Conservation (phyloP, 495 filamentous ascomycete genomes). For the Tuber indicum region DNA sequence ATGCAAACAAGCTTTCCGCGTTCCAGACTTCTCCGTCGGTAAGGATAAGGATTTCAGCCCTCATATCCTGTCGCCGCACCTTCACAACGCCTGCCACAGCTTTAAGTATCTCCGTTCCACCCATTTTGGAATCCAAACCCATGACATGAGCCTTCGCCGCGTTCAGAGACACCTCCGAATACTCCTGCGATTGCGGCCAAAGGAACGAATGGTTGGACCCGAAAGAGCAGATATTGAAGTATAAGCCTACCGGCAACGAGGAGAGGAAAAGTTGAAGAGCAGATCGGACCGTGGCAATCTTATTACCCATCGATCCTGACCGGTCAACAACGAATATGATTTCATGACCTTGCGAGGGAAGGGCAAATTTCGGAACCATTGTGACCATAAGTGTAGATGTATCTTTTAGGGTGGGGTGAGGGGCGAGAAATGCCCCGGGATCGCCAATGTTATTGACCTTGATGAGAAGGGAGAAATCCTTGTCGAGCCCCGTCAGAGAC, state of each 20-base stretch:
- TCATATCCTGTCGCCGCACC: slow-evolving; percentile 38
- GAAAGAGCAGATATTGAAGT: slow-evolving; percentile 73
- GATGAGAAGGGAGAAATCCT: slow-evolving; percentile 53
- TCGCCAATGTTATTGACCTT: slow-evolving; percentile 18
- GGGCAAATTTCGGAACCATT: slow-evolving; percentile 58
- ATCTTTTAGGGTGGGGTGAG: slow-evolving; percentile 14
- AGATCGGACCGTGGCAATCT: slow-evolving; percentile 51
- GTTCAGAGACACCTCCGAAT: slow-evolving; percentile 50
- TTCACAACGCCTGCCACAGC: slow-evolving; percentile 49
- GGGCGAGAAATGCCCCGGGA: slow-evolving; percentile 28
- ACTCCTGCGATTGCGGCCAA: slow-evolving; percentile 54
- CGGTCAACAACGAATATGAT: slow-evolving; percentile 66
- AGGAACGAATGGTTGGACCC: slow-evolving; percentile 52
- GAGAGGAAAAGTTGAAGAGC: slow-evolving; percentile 65
- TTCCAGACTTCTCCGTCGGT: slow-evolving; percentile 68
- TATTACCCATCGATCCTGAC: slow-evolving; percentile 58
- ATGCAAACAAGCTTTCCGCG: slow-evolving; percentile 51
- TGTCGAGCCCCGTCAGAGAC: slow-evolving; percentile 45
- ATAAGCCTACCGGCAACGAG: slow-evolving; percentile 58
- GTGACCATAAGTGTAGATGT: slow-evolving; percentile 49
- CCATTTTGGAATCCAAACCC: slow-evolving; percentile 50
- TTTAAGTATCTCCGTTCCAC: slow-evolving; percentile 61
- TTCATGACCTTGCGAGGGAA: slow-evolving; percentile 52
- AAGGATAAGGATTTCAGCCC: slow-evolving; percentile 60
- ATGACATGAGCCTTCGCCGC: slow-evolving; percentile 50